phyloP scores from a whole-genome alignment of 1,139 yeast genomes.

The Ashbya aceris region DNA sequence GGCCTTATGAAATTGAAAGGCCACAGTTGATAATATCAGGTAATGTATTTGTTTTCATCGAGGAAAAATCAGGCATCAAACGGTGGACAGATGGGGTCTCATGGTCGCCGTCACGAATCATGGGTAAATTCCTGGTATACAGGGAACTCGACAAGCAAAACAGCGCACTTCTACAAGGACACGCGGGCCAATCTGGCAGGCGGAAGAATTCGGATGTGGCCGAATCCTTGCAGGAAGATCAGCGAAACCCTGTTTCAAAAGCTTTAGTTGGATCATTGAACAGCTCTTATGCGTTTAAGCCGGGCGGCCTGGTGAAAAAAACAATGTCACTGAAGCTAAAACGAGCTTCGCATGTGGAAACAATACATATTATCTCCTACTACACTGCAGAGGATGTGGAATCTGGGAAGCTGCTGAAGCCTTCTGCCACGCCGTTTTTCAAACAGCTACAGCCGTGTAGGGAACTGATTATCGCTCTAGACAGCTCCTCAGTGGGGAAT shows the following conservation, averaged over 20 bases:
- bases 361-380: slow-evolving; percentile 72
- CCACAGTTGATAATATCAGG: slow-evolving; percentile 61
- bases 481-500: slow-evolving; percentile 49
- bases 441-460: slow-evolving; percentile 45
- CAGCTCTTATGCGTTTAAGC: slow-evolving; percentile 58
- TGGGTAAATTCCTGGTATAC: slow-evolving; percentile 76
- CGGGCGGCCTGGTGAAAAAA: slow-evolving; percentile 72
- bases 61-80: slow-evolving; percentile 73
- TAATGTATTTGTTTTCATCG: slow-evolving; percentile 74
- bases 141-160: slow-evolving; percentile 50
- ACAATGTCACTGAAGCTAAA: slow-evolving; percentile 54
- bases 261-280: slow-evolving; percentile 45
- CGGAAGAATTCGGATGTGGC: background rate
- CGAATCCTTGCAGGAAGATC: slow-evolving; percentile 2
- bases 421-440: slow-evolving; percentile 45
- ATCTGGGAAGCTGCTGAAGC: slow-evolving; percentile 46
- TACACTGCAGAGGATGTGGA: slow-evolving; percentile 68
- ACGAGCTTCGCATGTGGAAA: slow-evolving; percentile 32
- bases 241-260: slow-evolving; percentile 20
- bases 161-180: background rate
- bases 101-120: slow-evolving; percentile 85
- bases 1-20: slow-evolving; percentile 80
- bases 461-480: slow-evolving; percentile 51
- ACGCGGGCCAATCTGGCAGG: background rate
- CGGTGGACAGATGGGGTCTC: slow-evolving; percentile 93